Evolutionary conservation across 2,329 filamentous ascomycete species (phyloP), one percentile per base, ranked within the genome.

Genomic region (Fusarium fujikuroi): DNA sequence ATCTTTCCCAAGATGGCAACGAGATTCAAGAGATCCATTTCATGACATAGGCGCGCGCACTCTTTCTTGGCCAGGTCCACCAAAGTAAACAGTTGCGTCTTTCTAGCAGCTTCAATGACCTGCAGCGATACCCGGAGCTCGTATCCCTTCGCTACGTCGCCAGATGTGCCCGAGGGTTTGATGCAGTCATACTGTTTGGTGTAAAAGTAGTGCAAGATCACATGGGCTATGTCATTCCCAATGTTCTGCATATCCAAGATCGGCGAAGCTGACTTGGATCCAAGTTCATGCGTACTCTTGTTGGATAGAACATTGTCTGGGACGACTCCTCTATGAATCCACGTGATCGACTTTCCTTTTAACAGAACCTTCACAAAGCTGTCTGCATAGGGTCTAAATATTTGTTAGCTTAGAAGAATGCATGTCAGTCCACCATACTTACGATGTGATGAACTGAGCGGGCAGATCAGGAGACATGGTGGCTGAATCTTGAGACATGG

Each of bases 161-260:
- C 9, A 53, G 15, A 10, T 21, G 39, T 7, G 5, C 25, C 34
- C 23, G 1, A 14, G 3, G 25, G 36, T 3, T 36, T 56, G 9
- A 61, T 56, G 4, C 44, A 64, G 6, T 60, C 34, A 14, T 74
- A 71, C 1, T 9, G 49, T 4, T 52, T 66, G 4, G 66, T 39
- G 18, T 43, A 50, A 0, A 70, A 14, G 14, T 40, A 73, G 14
- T 73, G 59, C 3, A 73, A 23, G 9, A 73, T 16, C 1, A 56
- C 12, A 12, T 66, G 36, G 15, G 54, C 54, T 9, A n/a, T 63
- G 7, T 23, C 21, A 2, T 16, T 12, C 2, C 25, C 34, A 30
- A 63, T 23, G 3, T 47, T 28, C 4, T 34, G 30, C 34, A 63
- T 4, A 11, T 54, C 50, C 23, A 54, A 5, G 19, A 30, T 54